phyloP scores from a whole-genome alignment of 371 early-diverging fungal species.

The Smittium mucronatum region DNA sequence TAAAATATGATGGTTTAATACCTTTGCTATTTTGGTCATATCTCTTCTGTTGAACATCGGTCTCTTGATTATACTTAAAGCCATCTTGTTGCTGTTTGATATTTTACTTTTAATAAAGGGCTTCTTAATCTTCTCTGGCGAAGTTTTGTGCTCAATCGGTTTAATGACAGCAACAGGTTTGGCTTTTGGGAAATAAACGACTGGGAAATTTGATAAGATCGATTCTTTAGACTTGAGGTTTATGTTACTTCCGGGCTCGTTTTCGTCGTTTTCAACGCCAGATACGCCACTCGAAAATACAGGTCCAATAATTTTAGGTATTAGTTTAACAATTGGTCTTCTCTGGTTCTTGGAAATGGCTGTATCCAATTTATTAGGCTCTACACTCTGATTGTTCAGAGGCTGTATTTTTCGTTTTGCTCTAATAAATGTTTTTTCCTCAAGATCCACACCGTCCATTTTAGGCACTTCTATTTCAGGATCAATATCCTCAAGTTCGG shows the following conservation, averaged over 20 bases:
- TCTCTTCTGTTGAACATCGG: not conserved
- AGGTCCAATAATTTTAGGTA: slow-evolving; percentile 6
- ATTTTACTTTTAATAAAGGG: not conserved
- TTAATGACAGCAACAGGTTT: too few relatives aligned
- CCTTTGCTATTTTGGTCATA: not conserved
- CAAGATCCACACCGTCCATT: too few relatives aligned
- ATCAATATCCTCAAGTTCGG: slow-evolving; percentile 1
- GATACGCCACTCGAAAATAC: too few relatives aligned
- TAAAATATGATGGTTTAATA: not conserved
- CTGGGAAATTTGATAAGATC: not conserved
- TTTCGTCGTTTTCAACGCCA: too few relatives aligned
- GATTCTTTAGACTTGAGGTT: not conserved
- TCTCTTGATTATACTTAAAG: not conserved
- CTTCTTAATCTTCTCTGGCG: not conserved
- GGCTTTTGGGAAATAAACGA: slow-evolving; percentile 7
- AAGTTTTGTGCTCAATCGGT: too few relatives aligned
- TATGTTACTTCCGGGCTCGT: too few relatives aligned
- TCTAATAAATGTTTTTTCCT: slow-evolving; percentile 2
- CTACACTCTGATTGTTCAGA: too few relatives aligned
- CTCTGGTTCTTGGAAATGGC: not conserved
- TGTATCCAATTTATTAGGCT: not conserved
- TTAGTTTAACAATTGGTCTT: not conserved
- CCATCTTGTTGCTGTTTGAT: not conserved
- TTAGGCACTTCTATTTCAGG: slow-evolving; percentile 2
- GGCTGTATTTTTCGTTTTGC: not conserved